These are phyloP conservation scores for Candida dajiaensis DNA, from an alignment of 805 yeast genomes.

Conservation along the genomic window DNA sequence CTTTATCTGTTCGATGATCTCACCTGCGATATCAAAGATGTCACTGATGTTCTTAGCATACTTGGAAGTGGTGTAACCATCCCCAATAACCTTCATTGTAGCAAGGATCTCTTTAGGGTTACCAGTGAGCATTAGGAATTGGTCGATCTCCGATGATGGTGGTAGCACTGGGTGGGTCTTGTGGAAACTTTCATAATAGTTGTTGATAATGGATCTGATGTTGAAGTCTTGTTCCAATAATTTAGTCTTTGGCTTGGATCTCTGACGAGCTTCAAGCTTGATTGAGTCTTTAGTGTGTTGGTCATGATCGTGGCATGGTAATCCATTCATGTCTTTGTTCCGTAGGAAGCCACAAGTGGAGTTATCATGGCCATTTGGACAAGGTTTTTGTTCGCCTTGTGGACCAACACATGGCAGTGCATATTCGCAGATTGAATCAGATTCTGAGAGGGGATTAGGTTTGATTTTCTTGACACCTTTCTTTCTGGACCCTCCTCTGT, in stretches of 20 bases:
- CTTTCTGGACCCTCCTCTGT: conserved; percentile 48
- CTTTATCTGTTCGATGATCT: conserved; percentile 25
- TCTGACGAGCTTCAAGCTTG: conserved; percentile 4
- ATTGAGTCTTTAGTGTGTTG: conserved; percentile 5
- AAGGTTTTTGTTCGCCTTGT: conserved; percentile 7
- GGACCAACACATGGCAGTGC: conserved; percentile 16
- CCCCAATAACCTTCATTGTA: conserved; percentile 44
- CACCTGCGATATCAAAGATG: conserved; percentile 31
- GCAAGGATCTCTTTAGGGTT: conserved; percentile 36
- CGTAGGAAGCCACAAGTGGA: conserved; percentile 17
- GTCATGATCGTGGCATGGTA: conserved; percentile 16
- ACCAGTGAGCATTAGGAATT: conserved; percentile 28
- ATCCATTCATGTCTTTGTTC: conserved; percentile 7
- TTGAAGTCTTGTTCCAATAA: conserved; percentile 13
- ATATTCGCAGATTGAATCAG: conserved; percentile 1
- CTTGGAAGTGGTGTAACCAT: conserved; percentile 35
- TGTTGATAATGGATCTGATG: conserved; percentile 17
- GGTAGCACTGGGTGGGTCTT: conserved; percentile 44
- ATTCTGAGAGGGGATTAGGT: not conserved
- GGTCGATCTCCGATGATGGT: conserved; percentile 27
- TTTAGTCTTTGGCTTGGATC: not conserved
- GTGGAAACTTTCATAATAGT: conserved; percentile 35
- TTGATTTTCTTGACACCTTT: conserved; percentile 36
- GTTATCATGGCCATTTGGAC: conserved; percentile 22
- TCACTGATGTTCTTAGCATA: conserved; percentile 36